Percentiles rank a stretch among this genome's conserved stretches.
Conservation (phyloP, 257 asterid genomes). For the Solanum paucissectum region DNA sequence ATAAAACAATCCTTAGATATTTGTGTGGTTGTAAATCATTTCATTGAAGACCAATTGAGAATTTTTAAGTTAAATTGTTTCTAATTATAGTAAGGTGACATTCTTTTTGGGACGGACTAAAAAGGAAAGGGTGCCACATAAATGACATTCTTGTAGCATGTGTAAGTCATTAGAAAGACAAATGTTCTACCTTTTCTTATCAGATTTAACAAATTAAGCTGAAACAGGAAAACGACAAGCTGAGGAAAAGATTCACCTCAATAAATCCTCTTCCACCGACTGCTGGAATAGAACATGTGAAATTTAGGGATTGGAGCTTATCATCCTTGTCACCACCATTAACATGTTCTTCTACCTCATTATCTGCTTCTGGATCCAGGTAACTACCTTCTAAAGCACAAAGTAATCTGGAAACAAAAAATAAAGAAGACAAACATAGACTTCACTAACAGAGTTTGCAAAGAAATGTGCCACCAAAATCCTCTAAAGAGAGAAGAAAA, state of each 20-base stretch:
- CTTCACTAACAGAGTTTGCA: not conserved
- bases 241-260: conserved; percentile 32
- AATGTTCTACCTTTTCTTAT: not conserved
- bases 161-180: not conserved
- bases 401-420: conserved; percentile 22
- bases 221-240: not conserved
- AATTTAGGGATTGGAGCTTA: conserved; percentile 26
- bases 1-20: not conserved
- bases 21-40: not conserved
- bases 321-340: conserved; percentile 9
- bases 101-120: not conserved
- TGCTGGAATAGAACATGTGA: conserved; percentile 43
- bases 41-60: not conserved
- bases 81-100: not conserved
- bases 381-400: conserved; percentile 37
- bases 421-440: not conserved
- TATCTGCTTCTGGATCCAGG: conserved; percentile 15
- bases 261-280: conserved; percentile 65
- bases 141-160: not conserved
- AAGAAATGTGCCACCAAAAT: not conserved
- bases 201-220: not conserved
- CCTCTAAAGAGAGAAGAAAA: not conserved
- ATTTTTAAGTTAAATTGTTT: not conserved
- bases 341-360: conserved; percentile 7
- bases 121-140: not conserved